Base-by-base conservation (phyloP, 352 stramenopile species). In the Globisporangium yorkense region DNA sequence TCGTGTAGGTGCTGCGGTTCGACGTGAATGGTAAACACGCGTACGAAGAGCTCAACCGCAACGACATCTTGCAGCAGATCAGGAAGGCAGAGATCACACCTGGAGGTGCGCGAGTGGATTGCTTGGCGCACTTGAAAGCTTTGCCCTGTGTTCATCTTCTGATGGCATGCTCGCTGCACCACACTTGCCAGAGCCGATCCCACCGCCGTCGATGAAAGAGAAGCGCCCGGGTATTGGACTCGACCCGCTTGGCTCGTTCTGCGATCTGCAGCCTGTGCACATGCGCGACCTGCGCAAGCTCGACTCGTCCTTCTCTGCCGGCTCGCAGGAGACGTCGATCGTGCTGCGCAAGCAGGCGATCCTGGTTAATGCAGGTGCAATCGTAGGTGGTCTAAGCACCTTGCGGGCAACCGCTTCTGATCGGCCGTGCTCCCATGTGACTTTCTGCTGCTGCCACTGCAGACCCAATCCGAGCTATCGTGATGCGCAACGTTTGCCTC, bases 261-360 rank as follows among this genome's bases (percentile, higher is more conserved):
- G 65, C 46, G 69, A 74, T 15, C 52, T 80, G n/a, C 67, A 82
- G 61, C 62, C 63, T 18, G 65, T 82, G 9, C 72, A 82, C 46
- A 75, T 72, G 63, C 67, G 72, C 0, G 72, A 81, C 46, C 39
- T 81, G 37, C 64, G 72, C 21, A 72, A 81, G 24, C 59, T 81
- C 27, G 70, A 79, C 51, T 55, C 70, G 27, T 61, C 62, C 6
- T 78, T 81, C 16, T 54, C 65, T 39, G 63, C 55, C 7, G 55
- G 50, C 2, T 61, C 65, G 13, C 74, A 75, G 52, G 67, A 75
- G 18, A 62, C 72, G 3, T 70, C 66, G 9, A 74, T 80, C 35
- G 56, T 76, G 43, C 59, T 80, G 10, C 68, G 72, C 16, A 68
- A 77, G 53, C 72, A 80, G 59, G 72, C 69, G 2, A 63, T 80